Conservation (phyloP, 1,139 yeast species). For the Yamadazyma songkhlaensis region DNA sequence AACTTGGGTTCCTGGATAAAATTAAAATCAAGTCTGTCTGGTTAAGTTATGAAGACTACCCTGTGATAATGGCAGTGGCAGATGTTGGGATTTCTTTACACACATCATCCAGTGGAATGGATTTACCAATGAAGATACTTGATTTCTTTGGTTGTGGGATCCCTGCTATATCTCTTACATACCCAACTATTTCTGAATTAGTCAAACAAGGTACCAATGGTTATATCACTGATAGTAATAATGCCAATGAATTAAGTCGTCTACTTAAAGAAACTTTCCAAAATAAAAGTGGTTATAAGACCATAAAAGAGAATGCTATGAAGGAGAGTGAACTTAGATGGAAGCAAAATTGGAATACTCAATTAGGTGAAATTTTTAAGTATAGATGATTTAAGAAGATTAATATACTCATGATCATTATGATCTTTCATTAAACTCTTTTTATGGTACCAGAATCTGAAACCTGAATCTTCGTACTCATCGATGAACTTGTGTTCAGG, state of each 20-base stretch:
- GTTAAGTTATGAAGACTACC: constrained; percentile 81
- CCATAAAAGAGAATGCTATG: constrained; percentile 65
- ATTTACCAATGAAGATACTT: constrained; percentile 94
- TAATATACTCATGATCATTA: constrained; percentile 20
- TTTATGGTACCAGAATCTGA: constrained; percentile 46
- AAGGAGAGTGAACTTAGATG: constrained; percentile 66
- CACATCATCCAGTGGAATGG: constrained; percentile 88
- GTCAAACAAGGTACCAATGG: constrained; percentile 50
- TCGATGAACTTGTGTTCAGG: constrained; percentile 53
- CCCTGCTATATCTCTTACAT: constrained; percentile 79
- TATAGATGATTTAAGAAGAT: constrained; percentile 4
- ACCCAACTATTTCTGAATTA: constrained; percentile 68
- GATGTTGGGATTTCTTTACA: constrained; percentile 91
- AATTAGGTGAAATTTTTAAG: constrained; percentile 19
- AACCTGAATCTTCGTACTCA: constrained; percentile 44
- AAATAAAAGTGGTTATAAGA: constrained; percentile 28
- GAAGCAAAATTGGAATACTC: constrained; percentile 70
- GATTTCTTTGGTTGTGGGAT: constrained; percentile 96
- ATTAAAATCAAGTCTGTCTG: constrained; percentile 66
- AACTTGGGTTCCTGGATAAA: constrained; percentile 40
- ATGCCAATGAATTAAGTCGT: constrained; percentile 45
- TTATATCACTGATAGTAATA: constrained; percentile 18
- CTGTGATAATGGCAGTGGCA: constrained; percentile 67
- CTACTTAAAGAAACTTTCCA: constrained; percentile 47
- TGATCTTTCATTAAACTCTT: constrained; percentile 39